Base-by-base conservation (phyloP, 2,329 filamentous ascomycete species). In the Lachnellula arida region DNA sequence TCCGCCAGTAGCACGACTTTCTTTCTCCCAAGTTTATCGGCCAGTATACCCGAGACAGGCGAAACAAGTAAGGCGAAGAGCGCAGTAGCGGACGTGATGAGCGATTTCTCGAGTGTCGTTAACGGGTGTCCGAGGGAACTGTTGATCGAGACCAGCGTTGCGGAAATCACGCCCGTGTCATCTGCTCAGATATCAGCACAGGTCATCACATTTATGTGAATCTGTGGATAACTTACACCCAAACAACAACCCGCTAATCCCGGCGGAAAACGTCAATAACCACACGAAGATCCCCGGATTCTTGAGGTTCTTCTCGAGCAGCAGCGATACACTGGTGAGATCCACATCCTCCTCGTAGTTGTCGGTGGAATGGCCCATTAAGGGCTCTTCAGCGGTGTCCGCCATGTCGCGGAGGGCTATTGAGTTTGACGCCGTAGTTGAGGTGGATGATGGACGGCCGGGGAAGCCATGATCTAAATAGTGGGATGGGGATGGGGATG, bases 31-130 rank as follows among this genome's bases (percentile, higher is more conserved):
- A 82, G 72, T 23, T 69, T 70, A 65, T 88, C 85, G 59, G 85
- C 85, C 14, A 87, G 73, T n/a, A 84, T 63, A 3, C 84, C 86
- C 2, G 84, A 82, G 42, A 84, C 76, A 1, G 86, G 85, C 2
- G 85, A 87, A 42, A 83, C 73, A 54, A 84, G 65, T 4, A 87
- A 80, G 4, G 87, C 86, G 59, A 86, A 80, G 48, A 89, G 78
- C 4, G 84, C 81, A 5, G 86, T 88, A 22, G 79, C 81, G n/a
- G 84, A 85, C 3, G 86, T 89, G 65, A 88, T 85, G 61, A 89
- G 74, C 6, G 85, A 88, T 69, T 86, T 89, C 70, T 88, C 84
- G 65, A 86, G 71, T 0, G 83, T 81, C 1, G 78, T 84, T 25
- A 88, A 75, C 8, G 75, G 70, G 47, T 78, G 79, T 54, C 73